These are phyloP conservation scores for Sclerotinia sclerotiorum DNA, from an alignment of 2,329 filamentous ascomycete species.

Conservation along the genomic window DNA sequence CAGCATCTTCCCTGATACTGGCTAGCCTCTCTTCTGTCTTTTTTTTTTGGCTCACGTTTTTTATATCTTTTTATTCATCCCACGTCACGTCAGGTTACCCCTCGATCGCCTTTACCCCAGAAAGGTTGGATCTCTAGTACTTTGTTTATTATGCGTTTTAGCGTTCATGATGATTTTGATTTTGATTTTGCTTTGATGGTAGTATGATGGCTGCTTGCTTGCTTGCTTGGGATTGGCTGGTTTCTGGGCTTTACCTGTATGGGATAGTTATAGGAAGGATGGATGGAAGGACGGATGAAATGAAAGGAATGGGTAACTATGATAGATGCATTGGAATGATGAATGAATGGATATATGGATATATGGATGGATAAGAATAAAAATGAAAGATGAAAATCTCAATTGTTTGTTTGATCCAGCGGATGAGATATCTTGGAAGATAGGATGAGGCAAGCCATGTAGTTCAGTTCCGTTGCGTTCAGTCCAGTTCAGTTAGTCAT, in stretches of 20 bases:
- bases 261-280: not conserved
- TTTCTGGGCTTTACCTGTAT: constrained; percentile 14
- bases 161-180: constrained; percentile 17
- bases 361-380: not conserved
- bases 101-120: not conserved
- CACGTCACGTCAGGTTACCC: not conserved
- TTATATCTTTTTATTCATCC: constrained; percentile 1
- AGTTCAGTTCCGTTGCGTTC: too few species aligned
- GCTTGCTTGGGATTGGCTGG: constrained; percentile 2
- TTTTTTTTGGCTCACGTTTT: not conserved
- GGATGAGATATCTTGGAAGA: constrained; percentile 1
- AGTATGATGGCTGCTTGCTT: not conserved
- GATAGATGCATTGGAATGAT: not conserved
- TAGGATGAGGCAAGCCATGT: not conserved
- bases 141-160: constrained; percentile 15
- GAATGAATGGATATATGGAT: not conserved
- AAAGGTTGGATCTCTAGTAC: not conserved
- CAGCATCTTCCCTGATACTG: not conserved
- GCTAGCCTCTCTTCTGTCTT: not conserved
- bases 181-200: constrained; percentile 11
- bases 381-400: not conserved
- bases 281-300: not conserved
- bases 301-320: not conserved
- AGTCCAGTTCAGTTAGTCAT: not conserved
- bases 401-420: not conserved